Evolutionary conservation across 2,329 filamentous ascomycete genomes (phyloP), one percentile per base, ranked within the genome.

Genomic region (Plectosphaerella cucumerina): DNA sequence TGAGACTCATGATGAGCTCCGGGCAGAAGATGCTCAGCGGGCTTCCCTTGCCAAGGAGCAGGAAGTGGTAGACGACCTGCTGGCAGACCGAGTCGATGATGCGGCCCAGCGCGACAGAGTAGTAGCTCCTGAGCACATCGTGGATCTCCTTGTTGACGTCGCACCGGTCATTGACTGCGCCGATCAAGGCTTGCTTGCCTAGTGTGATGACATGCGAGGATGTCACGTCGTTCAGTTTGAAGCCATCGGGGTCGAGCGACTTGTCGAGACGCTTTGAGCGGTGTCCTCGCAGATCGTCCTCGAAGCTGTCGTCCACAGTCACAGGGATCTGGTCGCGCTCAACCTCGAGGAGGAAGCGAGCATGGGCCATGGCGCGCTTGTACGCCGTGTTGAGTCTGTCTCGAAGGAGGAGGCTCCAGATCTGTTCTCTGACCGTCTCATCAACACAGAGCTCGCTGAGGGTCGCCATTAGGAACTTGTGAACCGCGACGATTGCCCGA

Each of bases 61-160:
- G 69, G 52, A 72, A 72, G 58, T 82, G 66, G 42, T 79, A 75
- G 2, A 80, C 68, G 0, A 75, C 80, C 55, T 87, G 84, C 53
- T 77, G 75, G 58, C 73, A 82, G 2, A 90, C 63, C 3, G 71
- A 76, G 56, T 89, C 85, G 2, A 86, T 74, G 51, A 89, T 86
- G 0, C 83, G 76, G 58, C 80, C 79, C 12, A 70, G 71, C 0
- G 82, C 73, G 1, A 86, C 77, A 22, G 80, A 74, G 67, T 89
- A 88, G 63, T 85, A 89, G 2, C 76, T 72, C 23, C 71, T 63
- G 0, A 89, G 69, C 1, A 80, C 77, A 52, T 87, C 78, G 50
- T 86, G 80, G 5, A 88, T 76, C 10, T 83, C 74, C 33, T 78
- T 69, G 4, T 72, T 57, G 1, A 66, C 63, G 39, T 74, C 14